Evolutionary conservation across 805 yeast genomes (phyloP).

Genomic region (Yarrowia deformans): DNA sequence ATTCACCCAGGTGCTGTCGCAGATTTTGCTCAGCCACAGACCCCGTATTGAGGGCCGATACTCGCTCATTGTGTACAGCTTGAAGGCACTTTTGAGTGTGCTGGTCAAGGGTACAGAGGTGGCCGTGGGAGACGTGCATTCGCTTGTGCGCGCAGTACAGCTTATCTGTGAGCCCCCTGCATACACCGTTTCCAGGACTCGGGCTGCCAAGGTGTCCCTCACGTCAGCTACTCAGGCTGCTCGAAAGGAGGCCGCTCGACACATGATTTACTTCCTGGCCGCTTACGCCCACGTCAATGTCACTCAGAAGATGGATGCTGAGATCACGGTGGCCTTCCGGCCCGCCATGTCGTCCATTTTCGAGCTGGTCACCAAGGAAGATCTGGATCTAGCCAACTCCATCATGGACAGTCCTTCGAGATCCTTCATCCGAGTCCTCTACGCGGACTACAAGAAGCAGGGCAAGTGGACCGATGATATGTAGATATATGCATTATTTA

Average conservation of each 20-base stretch:
- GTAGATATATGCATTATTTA: constrained; percentile 30
- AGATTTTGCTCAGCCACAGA: constrained; percentile 71
- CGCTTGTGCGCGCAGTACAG: constrained; percentile 64
- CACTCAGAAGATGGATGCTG: constrained; percentile 56
- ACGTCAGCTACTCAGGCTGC: constrained; percentile 65
- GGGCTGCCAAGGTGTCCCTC: constrained; percentile 55
- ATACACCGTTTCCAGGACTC: constrained; percentile 46
- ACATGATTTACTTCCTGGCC: constrained; percentile 64
- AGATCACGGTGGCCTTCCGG: constrained; percentile 58
- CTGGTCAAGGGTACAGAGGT: constrained; percentile 35
- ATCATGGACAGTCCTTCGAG: constrained; percentile 75
- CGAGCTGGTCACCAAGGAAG: constrained; percentile 72
- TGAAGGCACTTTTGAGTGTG: constrained; percentile 57
- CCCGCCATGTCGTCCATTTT: constrained; percentile 68
- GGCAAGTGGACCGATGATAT: constrained; percentile 73
- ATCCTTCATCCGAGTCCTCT: constrained; percentile 68
- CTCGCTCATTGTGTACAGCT: constrained; percentile 63
- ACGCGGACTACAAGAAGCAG: constrained; percentile 72
- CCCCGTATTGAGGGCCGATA: constrained; percentile 73
- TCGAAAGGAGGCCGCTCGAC: constrained; percentile 63
- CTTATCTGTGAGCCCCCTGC: constrained; percentile 78
- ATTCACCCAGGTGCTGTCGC: constrained; percentile 62
- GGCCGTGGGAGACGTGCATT: constrained; percentile 54
- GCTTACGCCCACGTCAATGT: constrained; percentile 66
- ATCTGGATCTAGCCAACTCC: constrained; percentile 66